Conservation (phyloP, 225 moss, liverwort and hornwort species). For the Pleurozium schreberi region DNA sequence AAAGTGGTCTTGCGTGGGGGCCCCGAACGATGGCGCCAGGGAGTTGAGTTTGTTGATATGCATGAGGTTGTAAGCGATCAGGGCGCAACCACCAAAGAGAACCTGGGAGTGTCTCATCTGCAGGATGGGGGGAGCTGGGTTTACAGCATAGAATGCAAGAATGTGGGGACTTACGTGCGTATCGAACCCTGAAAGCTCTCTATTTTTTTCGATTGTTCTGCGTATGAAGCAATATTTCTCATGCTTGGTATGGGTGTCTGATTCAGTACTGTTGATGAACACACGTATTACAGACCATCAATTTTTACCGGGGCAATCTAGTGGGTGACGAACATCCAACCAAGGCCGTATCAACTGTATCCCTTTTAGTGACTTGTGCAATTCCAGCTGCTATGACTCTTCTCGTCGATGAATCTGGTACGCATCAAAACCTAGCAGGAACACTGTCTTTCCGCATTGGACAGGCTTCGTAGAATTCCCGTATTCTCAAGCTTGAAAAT, state of each 20-base stretch:
- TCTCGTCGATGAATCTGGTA: slow-evolving; percentile 75
- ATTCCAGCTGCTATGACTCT: slow-evolving; percentile 66
- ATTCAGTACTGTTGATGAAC: slow-evolving; percentile 4
- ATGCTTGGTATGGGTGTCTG: not conserved
- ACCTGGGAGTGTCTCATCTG: slow-evolving; percentile 44
- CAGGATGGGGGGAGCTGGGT: slow-evolving; percentile 57
- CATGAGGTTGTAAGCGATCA: slow-evolving; percentile 23
- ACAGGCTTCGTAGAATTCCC: not conserved
- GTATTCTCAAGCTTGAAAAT: not conserved
- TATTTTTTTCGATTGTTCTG: not conserved
- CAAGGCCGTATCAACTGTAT: slow-evolving; percentile 50
- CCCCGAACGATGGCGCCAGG: slow-evolving; percentile 90
- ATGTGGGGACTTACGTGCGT: slow-evolving; percentile 55
- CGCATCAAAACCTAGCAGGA: not conserved
- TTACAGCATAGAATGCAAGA: slow-evolving; percentile 63
- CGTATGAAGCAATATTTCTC: not conserved
- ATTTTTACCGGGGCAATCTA: slow-evolving; percentile 75
- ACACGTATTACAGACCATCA: slow-evolving; percentile 32
- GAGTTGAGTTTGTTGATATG: slow-evolving; percentile 81
- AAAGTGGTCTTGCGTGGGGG: slow-evolving; percentile 69
- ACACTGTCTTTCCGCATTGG: not conserved
- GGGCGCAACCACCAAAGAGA: slow-evolving; percentile 20
- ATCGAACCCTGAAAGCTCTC: not conserved
- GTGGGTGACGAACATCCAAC: slow-evolving; percentile 77
- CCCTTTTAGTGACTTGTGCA: slow-evolving; percentile 60